phyloP scores from a whole-genome alignment of 2,329 filamentous ascomycete species.

The Rugonectria rugulosa region DNA sequence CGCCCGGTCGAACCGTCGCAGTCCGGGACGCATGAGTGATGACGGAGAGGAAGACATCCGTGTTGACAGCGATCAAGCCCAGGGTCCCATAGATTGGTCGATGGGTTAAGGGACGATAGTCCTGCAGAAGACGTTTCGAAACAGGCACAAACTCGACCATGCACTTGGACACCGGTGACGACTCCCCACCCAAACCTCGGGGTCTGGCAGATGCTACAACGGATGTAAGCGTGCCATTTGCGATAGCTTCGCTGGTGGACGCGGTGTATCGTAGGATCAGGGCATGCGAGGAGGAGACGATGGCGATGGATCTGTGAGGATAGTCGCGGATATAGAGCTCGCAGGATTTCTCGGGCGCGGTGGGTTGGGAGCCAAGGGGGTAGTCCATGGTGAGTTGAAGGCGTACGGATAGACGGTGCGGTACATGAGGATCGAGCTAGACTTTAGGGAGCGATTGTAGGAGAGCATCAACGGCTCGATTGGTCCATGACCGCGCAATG shows the following conservation, averaged over 20 bases:
- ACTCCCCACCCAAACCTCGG: constrained; percentile 51
- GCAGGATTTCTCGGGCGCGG: constrained; percentile 68
- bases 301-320: constrained; percentile 85
- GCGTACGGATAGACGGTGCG: constrained; percentile 10
- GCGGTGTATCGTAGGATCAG: constrained; percentile 84
- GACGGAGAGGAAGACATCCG: constrained; percentile 90
- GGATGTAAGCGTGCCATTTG: constrained; percentile 66
- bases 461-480: constrained; percentile 20
- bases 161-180: constrained; percentile 68
- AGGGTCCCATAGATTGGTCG: constrained; percentile 84
- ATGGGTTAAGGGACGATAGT: constrained; percentile 78
- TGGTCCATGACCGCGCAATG: constrained; percentile 27
- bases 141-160: constrained; percentile 85
- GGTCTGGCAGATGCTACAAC: constrained; percentile 55
- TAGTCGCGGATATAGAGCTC: constrained; percentile 86
- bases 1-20: constrained; percentile 83
- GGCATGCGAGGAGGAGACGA: constrained; percentile 80
- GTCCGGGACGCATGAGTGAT: constrained; percentile 82
- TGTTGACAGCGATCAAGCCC: constrained; percentile 82
- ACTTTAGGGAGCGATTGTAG: constrained; percentile 23
- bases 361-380: constrained; percentile 53
- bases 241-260: constrained; percentile 65
- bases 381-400: constrained; percentile 55
- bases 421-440: constrained; percentile 15
- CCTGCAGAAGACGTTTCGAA: constrained; percentile 70